Evolutionary conservation across 371 early-diverging fungal genomes (phyloP).

Genomic region (Lichtheimia ramosa): DNA sequence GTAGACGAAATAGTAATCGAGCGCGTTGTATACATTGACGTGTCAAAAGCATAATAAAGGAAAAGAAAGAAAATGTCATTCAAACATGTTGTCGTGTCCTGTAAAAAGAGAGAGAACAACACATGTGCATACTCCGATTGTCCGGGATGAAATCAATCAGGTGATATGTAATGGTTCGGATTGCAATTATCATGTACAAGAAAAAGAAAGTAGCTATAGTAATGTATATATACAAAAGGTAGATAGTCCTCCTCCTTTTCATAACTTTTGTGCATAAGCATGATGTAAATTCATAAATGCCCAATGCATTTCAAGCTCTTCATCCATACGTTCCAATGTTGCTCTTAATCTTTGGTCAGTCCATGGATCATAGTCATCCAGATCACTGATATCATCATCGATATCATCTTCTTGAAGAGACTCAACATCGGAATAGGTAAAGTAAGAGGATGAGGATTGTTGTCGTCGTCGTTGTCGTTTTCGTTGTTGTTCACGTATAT

Average conservation of each 20-base stretch:
- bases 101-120: too few relatives aligned
- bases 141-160: too few relatives aligned
- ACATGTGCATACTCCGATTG: too few relatives aligned
- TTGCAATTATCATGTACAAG: too few relatives aligned
- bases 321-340: slow-evolving; percentile 27
- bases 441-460: too few relatives aligned
- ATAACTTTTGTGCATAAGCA: slow-evolving; percentile 24
- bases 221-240: too few relatives aligned
- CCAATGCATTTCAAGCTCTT: slow-evolving; percentile 32
- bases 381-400: not conserved
- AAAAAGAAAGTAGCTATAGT: too few relatives aligned
- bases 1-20: slow-evolving; percentile 3
- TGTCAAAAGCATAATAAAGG: not conserved
- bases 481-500: slow-evolving; percentile 12
- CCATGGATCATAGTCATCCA: slow-evolving; percentile 8
- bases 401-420: too few relatives aligned
- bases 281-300: slow-evolving; percentile 45
- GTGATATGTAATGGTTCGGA: too few relatives aligned
- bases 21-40: slow-evolving; percentile 7
- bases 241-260: not conserved
- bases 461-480: not conserved
- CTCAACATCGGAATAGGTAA: too few relatives aligned
- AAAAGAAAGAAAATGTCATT: too few relatives aligned
- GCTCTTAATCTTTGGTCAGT: slow-evolving; percentile 23
- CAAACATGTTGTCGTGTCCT: too few relatives aligned